These are phyloP conservation scores for Daedalea quercina DNA, from an alignment of 768 basidiomycete species.

Conservation along the genomic window DNA sequence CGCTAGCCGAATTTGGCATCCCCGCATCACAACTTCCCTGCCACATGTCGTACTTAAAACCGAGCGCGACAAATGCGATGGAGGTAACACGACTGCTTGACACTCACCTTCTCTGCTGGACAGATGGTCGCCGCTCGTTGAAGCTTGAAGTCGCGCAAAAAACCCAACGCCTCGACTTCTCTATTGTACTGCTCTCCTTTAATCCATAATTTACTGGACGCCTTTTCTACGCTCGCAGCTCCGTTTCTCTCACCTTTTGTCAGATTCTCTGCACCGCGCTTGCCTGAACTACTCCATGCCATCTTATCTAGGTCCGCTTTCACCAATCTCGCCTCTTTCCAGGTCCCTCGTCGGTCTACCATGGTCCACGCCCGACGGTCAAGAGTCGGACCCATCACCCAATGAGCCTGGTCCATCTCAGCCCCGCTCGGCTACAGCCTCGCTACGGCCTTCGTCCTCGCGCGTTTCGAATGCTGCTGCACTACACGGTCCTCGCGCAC, in stretches of 20 bases:
- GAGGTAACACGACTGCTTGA: too few species aligned
- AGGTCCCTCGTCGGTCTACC: not conserved
- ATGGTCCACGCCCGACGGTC: not conserved
- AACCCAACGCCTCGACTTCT: not conserved
- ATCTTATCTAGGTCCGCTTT: not conserved
- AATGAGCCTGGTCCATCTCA: not conserved
- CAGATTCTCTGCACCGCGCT: too few species aligned
- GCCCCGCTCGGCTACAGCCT: not conserved
- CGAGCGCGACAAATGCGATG: too few species aligned
- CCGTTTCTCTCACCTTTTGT: too few species aligned
- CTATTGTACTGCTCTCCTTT: not conserved
- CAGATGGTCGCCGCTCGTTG: not conserved
- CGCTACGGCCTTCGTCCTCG: not conserved
- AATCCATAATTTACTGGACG: too few species aligned
- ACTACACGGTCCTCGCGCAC: not conserved
- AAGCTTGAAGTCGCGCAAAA: not conserved
- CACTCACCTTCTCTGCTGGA: not conserved
- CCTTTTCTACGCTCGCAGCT: too few species aligned
- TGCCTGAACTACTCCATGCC: not conserved
- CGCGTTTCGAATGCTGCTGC: not conserved
- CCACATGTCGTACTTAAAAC: too few species aligned
- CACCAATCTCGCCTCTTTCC: not conserved
- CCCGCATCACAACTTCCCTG: too few species aligned
- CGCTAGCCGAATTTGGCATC: too few species aligned
- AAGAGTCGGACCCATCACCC: not conserved